Evolutionary conservation across 768 basidiomycete species (phyloP).

Genomic region (Tremella fuciformis): DNA sequence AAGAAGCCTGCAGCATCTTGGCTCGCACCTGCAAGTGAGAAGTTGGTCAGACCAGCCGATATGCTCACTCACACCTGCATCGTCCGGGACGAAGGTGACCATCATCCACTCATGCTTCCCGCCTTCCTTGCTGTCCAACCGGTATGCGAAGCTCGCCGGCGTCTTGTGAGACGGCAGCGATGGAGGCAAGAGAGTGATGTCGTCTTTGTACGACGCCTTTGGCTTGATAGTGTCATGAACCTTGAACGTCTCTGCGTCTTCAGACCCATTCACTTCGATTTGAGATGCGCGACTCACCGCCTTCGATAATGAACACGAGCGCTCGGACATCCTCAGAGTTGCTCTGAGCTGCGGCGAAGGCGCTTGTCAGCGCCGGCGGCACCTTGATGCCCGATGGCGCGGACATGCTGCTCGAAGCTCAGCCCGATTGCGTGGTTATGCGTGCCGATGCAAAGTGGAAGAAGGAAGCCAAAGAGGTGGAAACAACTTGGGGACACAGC

Average conservation of each 20-base stretch:
- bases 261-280: background rate
- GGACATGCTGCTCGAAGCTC: constrained; percentile 37
- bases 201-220: constrained; percentile 37
- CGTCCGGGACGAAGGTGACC: constrained; percentile 51
- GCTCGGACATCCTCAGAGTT: constrained; percentile 38
- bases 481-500: no score
- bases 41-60: background rate
- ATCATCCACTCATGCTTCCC: constrained; percentile 50
- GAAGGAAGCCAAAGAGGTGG: background rate
- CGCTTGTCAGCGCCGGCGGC: constrained; percentile 32
- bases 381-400: constrained; percentile 51
- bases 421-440: background rate
- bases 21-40: constrained; percentile 37
- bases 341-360: constrained; percentile 34
- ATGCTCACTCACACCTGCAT: constrained; percentile 38
- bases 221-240: constrained; percentile 34
- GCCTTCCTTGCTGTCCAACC: constrained; percentile 39
- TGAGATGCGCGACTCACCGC: constrained; percentile 30
- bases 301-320: constrained; percentile 47
- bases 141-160: constrained; percentile 48
- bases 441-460: constrained; percentile 1
- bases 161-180: constrained; percentile 44
- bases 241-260: constrained; percentile 36
- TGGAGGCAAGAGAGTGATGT: constrained; percentile 37
- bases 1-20: constrained; percentile 52